Conservation (phyloP, 176 grass and related monocot genomes). For the Zizania latifolia region DNA sequence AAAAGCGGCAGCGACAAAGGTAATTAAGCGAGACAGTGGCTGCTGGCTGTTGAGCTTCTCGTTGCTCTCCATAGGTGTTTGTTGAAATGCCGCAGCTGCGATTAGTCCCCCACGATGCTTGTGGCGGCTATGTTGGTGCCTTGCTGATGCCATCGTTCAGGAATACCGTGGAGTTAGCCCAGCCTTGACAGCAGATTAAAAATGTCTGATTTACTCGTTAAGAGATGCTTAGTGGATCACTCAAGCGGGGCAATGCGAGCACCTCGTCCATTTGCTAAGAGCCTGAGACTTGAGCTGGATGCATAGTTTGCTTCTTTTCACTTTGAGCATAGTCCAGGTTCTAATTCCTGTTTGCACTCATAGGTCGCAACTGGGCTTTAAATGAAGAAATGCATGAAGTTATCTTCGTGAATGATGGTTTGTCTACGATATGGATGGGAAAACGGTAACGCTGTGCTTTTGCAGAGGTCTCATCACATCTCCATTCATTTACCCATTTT, state of each 20-base stretch:
- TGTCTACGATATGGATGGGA: not conserved
- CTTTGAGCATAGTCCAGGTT: not conserved
- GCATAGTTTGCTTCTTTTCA: not conserved
- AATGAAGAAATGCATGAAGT: not conserved
- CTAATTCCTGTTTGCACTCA: not conserved
- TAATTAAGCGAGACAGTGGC: slow-evolving; percentile 1
- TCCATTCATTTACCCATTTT: not conserved
- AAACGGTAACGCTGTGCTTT: not conserved
- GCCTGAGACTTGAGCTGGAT: not conserved
- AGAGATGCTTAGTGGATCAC: not conserved
- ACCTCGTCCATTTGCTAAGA: not conserved
- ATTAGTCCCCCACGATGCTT: not conserved
- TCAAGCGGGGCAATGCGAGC: not conserved
- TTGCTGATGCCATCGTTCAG: no score
- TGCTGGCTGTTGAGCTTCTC: not conserved
- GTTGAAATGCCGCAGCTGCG: slow-evolving; percentile 12
- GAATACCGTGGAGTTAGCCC: not conserved
- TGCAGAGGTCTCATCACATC: not conserved
- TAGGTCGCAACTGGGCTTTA: not conserved
- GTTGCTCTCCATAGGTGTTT: not conserved
- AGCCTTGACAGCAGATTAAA: not conserved
- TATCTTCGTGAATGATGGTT: not conserved
- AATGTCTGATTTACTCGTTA: not conserved
- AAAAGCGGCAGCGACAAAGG: slow-evolving; percentile 61
- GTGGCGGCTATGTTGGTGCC: no score